Conservation (phyloP, 345 rosid genomes). For the Eucalyptus regnans region DNA sequence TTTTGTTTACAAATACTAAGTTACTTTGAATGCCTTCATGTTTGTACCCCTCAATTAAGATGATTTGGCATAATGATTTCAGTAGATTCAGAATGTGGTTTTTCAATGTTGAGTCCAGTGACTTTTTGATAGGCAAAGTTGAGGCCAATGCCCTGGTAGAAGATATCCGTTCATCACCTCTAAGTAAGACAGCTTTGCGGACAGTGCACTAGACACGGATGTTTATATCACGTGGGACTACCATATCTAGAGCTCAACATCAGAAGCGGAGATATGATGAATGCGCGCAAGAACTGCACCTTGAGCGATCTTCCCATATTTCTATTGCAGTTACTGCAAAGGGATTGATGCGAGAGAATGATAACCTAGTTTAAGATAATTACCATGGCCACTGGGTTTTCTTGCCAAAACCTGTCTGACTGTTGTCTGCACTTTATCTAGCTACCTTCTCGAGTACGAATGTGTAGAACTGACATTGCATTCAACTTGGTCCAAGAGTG, state of each 20-base stretch:
- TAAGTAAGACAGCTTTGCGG: neutral
- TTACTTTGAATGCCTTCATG: neutral
- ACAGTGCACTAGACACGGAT: neutral
- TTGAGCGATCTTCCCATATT: neutral
- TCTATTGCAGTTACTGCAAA: neutral
- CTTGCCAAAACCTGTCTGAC: neutral
- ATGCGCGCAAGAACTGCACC: neutral
- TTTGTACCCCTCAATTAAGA: neutral
- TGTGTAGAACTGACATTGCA: neutral
- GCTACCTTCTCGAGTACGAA: neutral
- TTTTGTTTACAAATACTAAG: neutral
- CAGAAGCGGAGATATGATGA: neutral
- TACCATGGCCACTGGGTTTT: neutral
- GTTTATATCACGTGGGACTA: neutral
- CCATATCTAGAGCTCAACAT: neutral
- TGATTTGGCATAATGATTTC: neutral
- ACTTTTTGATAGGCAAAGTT: neutral
- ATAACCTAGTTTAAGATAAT: neutral
- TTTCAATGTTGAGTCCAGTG: neutral
- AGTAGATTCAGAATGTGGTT: neutral
- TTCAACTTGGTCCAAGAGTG: neutral
- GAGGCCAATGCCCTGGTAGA: neutral
- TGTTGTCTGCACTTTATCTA: neutral
- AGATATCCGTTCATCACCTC: neutral
- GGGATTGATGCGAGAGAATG: neutral